Base-by-base conservation (phyloP, 208 protist genomes). In the Herpetomonas samuelpessoai region DNA sequence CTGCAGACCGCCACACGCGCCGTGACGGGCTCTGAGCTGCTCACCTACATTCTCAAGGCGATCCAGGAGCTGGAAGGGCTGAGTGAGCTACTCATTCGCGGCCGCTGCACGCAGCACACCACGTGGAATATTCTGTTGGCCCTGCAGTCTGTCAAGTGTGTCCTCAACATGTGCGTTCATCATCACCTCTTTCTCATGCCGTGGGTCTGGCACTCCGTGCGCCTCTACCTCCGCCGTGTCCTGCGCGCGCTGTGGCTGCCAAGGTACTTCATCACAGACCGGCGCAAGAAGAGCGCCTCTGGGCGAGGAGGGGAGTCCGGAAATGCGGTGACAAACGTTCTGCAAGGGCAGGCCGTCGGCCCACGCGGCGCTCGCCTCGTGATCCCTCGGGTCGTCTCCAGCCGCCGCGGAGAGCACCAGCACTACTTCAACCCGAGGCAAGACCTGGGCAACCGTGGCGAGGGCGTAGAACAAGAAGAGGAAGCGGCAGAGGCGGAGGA, bases 301-400 rank as follows among this genome's bases (percentile, higher is more conserved):
- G n/a, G n/a, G n/a, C n/a, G n/a, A n/a, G n/a, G n/a, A n/a, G n/a
- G n/a, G n/a, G n/a, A n/a, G n/a, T n/a, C n/a, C n/a, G n/a, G n/a
- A n/a, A 57, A 29, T 35, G 53, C 50, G 38, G 25, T 41, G 3
- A 16, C 3, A 1, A 46, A 28, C 39, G 58, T 44, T n/a, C 48
- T 75, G 45, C 31, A 55, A 16, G 59, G 68, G 1, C 55, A 50
- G 28, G 63, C 57, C 4, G 52, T 69, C 12, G 68, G 70, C 1
- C 74, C 77, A 2, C 52, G 62, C 49, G 76, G 58, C 52, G 77
- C 72, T 19, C 73, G 53, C 2, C 82, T 90, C 41, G 76, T 90
- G 49, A 90, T 93, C 59, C 82, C 86, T n/a, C 86, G 83, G 2
- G 83, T 93, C 1, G 71, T 63, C 7, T 79, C 79, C 3, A 61